Base-by-base conservation (phyloP, 2,329 filamentous ascomycete genomes). In the Clonostachys solani region DNA sequence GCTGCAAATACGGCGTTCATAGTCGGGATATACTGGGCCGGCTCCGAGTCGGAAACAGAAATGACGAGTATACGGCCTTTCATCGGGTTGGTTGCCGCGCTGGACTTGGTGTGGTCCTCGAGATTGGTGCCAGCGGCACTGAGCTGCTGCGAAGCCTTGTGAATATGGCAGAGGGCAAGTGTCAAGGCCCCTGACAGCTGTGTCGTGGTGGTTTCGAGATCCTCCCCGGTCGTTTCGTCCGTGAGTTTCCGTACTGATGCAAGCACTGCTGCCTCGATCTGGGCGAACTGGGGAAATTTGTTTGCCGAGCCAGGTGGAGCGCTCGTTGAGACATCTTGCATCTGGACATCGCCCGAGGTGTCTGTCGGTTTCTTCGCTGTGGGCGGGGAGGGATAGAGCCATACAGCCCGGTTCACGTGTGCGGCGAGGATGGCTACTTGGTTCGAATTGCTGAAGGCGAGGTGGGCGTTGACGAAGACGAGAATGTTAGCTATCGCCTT, bases 1-100 rank as follows among this genome's bases (percentile, higher is more conserved):
- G 92, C 94, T 3, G 94, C 94, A 67, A 99, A 99, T 51, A 97
- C 95, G 58, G 87, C 83, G 70, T 99, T 99, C 94, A 99, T 99
- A 56, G 95, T 94, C 1, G 92, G 87, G 47, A 99, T 99, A 71
- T 99, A 99, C 66, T 97, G 87, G 6, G 91, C 84, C 0, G 95
- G 81, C 58, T 92, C 88, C 40, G 79, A 78, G 60, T 90, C 90
- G 42, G 89, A 95, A 5, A 96, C 91, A 43, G 89, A 95, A 46
- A 99, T 66, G 52, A 97, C 84, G 47, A 99, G 78, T 59, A 99
- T 95, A 50, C 94, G 87, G 38, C 65, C 67, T 18, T 65, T 67
- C 33, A 70, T 55, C 8, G 63, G 57, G 3, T 60, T 54, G 5
- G 60, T 53, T 33, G 58, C 57, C 17, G 64, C 54, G 42, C 56